Evolutionary conservation across 495 filamentous ascomycete genomes (phyloP).

Genomic region (Pyrenula aspistea): DNA sequence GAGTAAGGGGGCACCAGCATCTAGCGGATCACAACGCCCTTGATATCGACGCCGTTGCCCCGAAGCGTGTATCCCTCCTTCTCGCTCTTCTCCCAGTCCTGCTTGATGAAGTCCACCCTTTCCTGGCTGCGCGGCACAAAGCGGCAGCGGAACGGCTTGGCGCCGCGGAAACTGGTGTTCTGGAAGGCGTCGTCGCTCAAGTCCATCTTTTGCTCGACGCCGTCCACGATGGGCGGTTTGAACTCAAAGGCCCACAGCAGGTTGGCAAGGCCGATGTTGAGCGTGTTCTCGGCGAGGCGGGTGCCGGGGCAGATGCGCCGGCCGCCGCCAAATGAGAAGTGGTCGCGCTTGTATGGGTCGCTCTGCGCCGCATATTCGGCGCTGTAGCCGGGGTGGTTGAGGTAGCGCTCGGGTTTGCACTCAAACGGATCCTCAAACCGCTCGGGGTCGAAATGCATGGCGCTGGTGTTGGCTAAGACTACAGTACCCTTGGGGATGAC

Average conservation of each 20-base stretch:
- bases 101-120: constrained; percentile 2
- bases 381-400: constrained; percentile 13
- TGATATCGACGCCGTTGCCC: not conserved
- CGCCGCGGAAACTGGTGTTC: constrained; percentile 35
- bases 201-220: constrained; percentile 30
- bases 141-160: constrained; percentile 37
- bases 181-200: not conserved
- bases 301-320: constrained; percentile 47
- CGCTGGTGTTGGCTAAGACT: constrained; percentile 36
- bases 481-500: constrained; percentile 36
- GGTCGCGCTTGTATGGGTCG: constrained; percentile 19
- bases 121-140: constrained; percentile 29
- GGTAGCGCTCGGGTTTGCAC: constrained; percentile 36
- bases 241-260: constrained; percentile 47
- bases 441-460: constrained; percentile 24
- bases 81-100: constrained; percentile 4
- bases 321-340: constrained; percentile 25
- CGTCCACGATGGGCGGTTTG: constrained; percentile 37
- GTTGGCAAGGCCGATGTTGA: constrained; percentile 37
- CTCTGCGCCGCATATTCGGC: constrained; percentile 12
- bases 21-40: constrained; percentile 1
- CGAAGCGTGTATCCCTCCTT: constrained; percentile 7
- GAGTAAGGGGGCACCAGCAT: no score
- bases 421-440: constrained; percentile 20
- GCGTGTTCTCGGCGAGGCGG: constrained; percentile 36